A percentile compares a stretch with the other conserved stretches of the same genome.
phyloP scores from a whole-genome alignment of 1,284 basidiomycete genomes.

The Naganishia sp. region DNA sequence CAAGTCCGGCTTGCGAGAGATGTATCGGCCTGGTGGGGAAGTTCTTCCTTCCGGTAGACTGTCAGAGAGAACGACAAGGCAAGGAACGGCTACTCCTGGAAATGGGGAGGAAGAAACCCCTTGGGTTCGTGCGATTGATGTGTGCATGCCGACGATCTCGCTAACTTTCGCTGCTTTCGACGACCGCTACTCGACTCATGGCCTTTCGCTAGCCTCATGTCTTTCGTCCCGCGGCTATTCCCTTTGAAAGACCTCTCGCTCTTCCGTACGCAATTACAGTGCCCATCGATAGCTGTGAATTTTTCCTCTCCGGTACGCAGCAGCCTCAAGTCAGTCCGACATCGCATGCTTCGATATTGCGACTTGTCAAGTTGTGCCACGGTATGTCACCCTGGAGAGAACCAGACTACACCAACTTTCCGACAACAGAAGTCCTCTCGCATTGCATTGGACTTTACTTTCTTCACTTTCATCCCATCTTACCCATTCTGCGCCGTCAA shows the following conservation, averaged over 20 bases:
- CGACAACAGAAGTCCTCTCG: conserved; percentile 41
- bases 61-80: conserved; percentile 12
- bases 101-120: conserved; percentile 38
- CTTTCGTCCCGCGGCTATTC: conserved; percentile 4
- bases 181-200: background rate
- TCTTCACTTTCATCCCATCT: conserved; percentile 46
- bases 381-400: conserved; percentile 41
- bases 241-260: conserved; percentile 14
- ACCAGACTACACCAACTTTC: conserved; percentile 44
- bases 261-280: conserved; percentile 11
- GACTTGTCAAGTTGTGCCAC: conserved; percentile 44
- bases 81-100: conserved; percentile 18
- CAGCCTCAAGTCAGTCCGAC: conserved; percentile 34
- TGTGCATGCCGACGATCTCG: background rate
- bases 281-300: background rate
- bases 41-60: background rate
- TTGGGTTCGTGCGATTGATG: conserved; percentile 38
- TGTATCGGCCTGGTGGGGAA: background rate
- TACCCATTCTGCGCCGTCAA: conserved; percentile 43
- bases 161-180: background rate
- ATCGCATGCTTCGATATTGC: conserved; percentile 44
- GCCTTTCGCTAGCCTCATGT: conserved; percentile 6
- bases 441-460: conserved; percentile 48
- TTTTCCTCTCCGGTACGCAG: conserved; percentile 7
- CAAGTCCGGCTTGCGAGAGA: background rate